A percentile compares a stretch with the other conserved stretches of the same genome.
These are phyloP conservation scores for Arthrocladium fulminans DNA, from an alignment of 2,329 filamentous ascomycete species.

Conservation along the genomic window DNA sequence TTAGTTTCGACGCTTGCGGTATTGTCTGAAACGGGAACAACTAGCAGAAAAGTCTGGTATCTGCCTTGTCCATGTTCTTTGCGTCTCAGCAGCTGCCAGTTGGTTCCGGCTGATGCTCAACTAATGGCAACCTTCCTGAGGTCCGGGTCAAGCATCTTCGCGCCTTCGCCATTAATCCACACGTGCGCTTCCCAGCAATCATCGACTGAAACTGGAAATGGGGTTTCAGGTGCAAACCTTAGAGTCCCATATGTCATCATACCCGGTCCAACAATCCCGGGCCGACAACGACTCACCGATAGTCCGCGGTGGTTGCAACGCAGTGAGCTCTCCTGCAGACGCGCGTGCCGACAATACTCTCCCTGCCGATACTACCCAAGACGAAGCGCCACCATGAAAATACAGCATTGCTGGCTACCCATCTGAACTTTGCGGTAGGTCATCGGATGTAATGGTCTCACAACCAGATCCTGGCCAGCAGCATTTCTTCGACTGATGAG, in stretches of 20 bases:
- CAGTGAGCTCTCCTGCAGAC: constrained; percentile 42
- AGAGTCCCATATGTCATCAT: no score
- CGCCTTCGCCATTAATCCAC: constrained; percentile 31
- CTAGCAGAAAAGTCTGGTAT: constrained; percentile 34
- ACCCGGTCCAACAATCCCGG: no score
- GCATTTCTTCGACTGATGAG: constrained; percentile 37
- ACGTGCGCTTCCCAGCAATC: constrained; percentile 50
- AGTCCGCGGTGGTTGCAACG: constrained; percentile 49
- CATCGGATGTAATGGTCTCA: constrained; percentile 46
- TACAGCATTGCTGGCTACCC: constrained; percentile 52
- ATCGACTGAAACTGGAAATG: constrained; percentile 49
- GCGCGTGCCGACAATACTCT: constrained; percentile 50
- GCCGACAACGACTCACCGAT: constrained; percentile 35
- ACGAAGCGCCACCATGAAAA: constrained; percentile 53
- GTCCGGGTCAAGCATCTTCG: constrained; percentile 32
- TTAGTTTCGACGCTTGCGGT: constrained; percentile 41
- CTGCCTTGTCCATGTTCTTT: constrained; percentile 3
- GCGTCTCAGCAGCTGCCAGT: constrained; percentile 43
- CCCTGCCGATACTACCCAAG: constrained; percentile 48
- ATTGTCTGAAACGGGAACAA: constrained; percentile 52
- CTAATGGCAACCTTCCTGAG: constrained; percentile 39
- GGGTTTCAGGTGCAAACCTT: constrained; percentile 49
- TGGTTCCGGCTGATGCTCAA: constrained; percentile 46
- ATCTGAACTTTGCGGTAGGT: constrained; percentile 21
- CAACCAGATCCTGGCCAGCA: constrained; percentile 39